Base-by-base conservation (phyloP, 768 basidiomycete species). In the Tricholoma terreum region DNA sequence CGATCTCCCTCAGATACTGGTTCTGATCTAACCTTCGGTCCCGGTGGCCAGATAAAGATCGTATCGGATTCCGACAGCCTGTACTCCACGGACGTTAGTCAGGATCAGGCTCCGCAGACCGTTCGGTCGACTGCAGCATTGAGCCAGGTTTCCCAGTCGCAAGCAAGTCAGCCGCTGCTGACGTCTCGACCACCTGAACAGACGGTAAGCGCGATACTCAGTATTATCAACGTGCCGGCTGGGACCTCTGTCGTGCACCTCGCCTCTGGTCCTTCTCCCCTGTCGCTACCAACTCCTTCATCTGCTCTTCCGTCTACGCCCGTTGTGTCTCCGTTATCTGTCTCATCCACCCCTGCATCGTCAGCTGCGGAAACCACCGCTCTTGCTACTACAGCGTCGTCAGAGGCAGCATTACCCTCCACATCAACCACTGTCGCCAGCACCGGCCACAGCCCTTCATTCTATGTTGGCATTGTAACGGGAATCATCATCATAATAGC, bases 381-480 rank as follows among this genome's bases (percentile, higher is more conserved):
- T 42, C 17, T 62, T 12, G 51, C 50, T 15, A 15, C 58, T 14
- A 58, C 61, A 17, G 46, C 49, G 22, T 30, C 57, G n/a, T 52
- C 60, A 7, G 40, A 50, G 46, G 40, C 58, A 30, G 30, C 48
- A 3, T 35, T 50, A 34, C 40, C 52, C 8, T 50, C 48, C 10
- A 49, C 58, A 8, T 31, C 50, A n/a, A 12, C 45, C 12, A 21
- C 34, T 31, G 33, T 34, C 19, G 27, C 52, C 14, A 48, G 56
- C 42, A 14, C 46, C 11, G 46, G 57, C 3, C 75, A 76, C 56
- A 60, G 68, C 43, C 65, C 79, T 1, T 75, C 79, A 35, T 76
- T 82, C 62, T 84, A 84, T 60, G 63, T 82, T 4, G 80, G 73
- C 22, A 74, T 85, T 52, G 71, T 74, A n/a, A 69, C 84, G 3